These are phyloP conservation scores for Yamadazyma taylorii DNA, from an alignment of 1,139 yeast genomes.

Conservation along the genomic window DNA sequence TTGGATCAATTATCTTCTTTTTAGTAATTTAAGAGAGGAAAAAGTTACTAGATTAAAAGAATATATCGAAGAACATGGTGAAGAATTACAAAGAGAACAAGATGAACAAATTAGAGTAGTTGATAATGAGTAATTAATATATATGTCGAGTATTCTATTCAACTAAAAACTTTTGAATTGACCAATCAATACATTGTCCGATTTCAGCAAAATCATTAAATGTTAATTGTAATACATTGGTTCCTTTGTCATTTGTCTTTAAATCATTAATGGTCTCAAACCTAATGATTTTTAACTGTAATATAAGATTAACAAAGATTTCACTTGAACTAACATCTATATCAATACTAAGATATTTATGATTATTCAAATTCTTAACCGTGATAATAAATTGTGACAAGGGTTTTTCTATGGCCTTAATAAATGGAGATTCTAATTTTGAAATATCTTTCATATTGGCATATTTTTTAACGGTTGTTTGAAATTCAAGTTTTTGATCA, in stretches of 20 bases:
- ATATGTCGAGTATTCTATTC: constrained; percentile 11
- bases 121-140: constrained; percentile 17
- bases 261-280: constrained; percentile 32
- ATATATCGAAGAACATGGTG: constrained; percentile 37
- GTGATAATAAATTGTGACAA: constrained; percentile 23
- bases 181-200: constrained; percentile 69
- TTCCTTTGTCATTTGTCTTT: constrained; percentile 33
- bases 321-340: constrained; percentile 42
- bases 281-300: constrained; percentile 32
- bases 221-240: constrained; percentile 42
- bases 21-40: constrained; percentile 65
- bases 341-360: constrained; percentile 25
- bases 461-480: constrained; percentile 25
- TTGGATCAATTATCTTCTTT: constrained; percentile 69
- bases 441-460: constrained; percentile 23
- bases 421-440: constrained; percentile 33
- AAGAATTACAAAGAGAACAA: constrained; percentile 28
- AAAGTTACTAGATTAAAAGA: constrained; percentile 43
- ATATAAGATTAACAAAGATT: constrained; percentile 39
- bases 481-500: constrained; percentile 20
- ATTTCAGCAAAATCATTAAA: constrained; percentile 63
- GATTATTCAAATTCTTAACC: constrained; percentile 11
- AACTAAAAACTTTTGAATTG: constrained; percentile 37
- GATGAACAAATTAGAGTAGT: constrained; percentile 31
- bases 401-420: constrained; percentile 41